phyloP scores from a whole-genome alignment of 192 early-diverging fungal genomes.

The Backusella psychrophila region DNA sequence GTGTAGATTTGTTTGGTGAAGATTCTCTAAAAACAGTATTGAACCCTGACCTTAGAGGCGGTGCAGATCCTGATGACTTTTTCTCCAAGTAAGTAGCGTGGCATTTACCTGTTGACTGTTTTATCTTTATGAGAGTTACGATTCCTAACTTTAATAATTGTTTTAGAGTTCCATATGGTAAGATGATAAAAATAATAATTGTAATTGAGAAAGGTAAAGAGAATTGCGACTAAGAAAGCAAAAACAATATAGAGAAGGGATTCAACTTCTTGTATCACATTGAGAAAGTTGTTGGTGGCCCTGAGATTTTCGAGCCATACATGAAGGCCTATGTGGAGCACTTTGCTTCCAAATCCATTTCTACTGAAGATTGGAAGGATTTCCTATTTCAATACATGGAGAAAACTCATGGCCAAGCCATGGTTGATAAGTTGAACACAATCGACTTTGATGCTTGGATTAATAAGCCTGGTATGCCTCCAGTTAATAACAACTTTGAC shows the following conservation, averaged over 20 bases:
- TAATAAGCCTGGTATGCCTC: slow-evolving; percentile 85
- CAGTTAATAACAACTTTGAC: slow-evolving; percentile 83
- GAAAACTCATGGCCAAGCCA: slow-evolving; percentile 56
- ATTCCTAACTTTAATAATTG: neutral
- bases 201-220: neutral
- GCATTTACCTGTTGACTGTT: neutral
- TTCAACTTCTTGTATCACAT: slow-evolving; percentile 93
- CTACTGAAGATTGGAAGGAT: slow-evolving; percentile 84
- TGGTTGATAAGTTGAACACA: slow-evolving; percentile 66
- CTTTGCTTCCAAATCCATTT: slow-evolving; percentile 88
- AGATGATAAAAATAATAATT: slow-evolving; percentile 9
- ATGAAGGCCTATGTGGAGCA: slow-evolving; percentile 76
- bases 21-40: slow-evolving; percentile 69
- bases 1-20: slow-evolving; percentile 63
- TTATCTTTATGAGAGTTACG: neutral
- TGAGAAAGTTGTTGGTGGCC: slow-evolving; percentile 84
- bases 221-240: slow-evolving; percentile 2
- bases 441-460: slow-evolving; percentile 96
- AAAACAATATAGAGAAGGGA: slow-evolving; percentile 79
- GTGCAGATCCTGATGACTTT: slow-evolving; percentile 81
- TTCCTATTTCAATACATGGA: slow-evolving; percentile 81
- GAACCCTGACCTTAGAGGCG: slow-evolving; percentile 64
- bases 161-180: slow-evolving; percentile 76
- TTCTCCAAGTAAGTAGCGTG: slow-evolving; percentile 47
- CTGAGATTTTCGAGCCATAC: slow-evolving; percentile 82